phyloP scores from a whole-genome alignment of 495 filamentous ascomycete genomes.

The Paragyromitra xinjiangensis region DNA sequence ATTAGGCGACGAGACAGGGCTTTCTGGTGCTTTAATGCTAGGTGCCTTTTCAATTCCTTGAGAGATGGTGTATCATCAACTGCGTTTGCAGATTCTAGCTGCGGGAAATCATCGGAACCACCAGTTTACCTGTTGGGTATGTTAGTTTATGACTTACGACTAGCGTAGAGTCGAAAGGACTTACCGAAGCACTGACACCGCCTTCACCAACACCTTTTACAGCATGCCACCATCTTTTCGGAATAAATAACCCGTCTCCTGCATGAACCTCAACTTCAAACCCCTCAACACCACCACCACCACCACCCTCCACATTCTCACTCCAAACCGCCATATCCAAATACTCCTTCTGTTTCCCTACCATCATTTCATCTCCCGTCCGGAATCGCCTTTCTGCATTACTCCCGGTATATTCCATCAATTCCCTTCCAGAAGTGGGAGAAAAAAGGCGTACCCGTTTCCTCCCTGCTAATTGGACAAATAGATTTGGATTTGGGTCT shows the following conservation, averaged over 20 bases:
- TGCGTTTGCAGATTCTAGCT: not conserved
- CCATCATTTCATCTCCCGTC: slow-evolving; percentile 93
- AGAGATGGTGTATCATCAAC: not conserved
- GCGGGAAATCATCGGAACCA: slow-evolving; percentile 74
- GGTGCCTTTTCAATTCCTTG: not conserved
- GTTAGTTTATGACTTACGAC: slow-evolving; percentile 43
- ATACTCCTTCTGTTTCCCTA: slow-evolving; percentile 70
- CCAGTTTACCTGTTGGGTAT: slow-evolving; percentile 78
- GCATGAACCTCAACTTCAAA: slow-evolving; percentile 69
- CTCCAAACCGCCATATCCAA: slow-evolving; percentile 78
- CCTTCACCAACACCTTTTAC: slow-evolving; percentile 75
- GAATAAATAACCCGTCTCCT: slow-evolving; percentile 86
- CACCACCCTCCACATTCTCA: slow-evolving; percentile 51
- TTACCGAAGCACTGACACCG: slow-evolving; percentile 71
- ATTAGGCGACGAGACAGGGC: not conserved
- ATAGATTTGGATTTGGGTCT: slow-evolving; percentile 94
- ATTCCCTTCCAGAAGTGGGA: slow-evolving; percentile 66
- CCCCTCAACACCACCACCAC: slow-evolving; percentile 57
- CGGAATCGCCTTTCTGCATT: slow-evolving; percentile 64
- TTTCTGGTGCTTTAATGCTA: not conserved
- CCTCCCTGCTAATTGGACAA: slow-evolving; percentile 78
- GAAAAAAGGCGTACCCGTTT: slow-evolving; percentile 77
- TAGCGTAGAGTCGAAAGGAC: slow-evolving; percentile 54
- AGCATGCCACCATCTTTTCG: slow-evolving; percentile 95
- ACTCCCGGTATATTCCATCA: slow-evolving; percentile 69